Base-by-base conservation (phyloP, 805 yeast species). In the Metschnikowia lunata region DNA sequence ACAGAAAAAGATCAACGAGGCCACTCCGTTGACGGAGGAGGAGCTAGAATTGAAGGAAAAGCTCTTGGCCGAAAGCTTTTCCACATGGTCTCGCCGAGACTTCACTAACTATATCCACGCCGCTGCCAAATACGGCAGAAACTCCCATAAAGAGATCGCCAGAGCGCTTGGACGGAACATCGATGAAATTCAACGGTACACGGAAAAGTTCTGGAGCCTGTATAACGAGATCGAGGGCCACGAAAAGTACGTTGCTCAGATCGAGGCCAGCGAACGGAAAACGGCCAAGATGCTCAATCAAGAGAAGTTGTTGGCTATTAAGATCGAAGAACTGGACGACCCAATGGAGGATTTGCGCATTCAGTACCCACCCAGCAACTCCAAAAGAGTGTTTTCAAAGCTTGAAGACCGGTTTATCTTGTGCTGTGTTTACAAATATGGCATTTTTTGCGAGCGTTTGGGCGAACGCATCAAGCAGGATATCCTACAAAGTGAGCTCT, bases 361-460 rank as follows among this genome's bases (percentile, higher is more conserved):
- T 23, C 84, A 78, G 43, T 86, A 84, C 48, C 91, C 93, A 0
- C 90, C 90, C n/a, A 85, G 85, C 58, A 85, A 84, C 59, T 84
- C 93, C 10, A 84, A 85, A 56, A 67, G 89, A 52, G 74, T 84
- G 8, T 86, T 83, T 55, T 79, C 86, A 8, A 77, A 78, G 29
- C 61, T 74, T 0, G 95, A 86, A 57, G 95, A 86, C 57, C 71
- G 87, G 42, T 86, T 81, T 53, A 66, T 86, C 26, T 58, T 86
- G 39, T 54, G 75, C 27, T 75, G 79, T 43, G 83, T 83, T 1
- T 72, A 82, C 60, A 82, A 82, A 52, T 72, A 77, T 51, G 95
- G 95, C 0, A 60, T 85, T 26, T 69, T 76, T 55, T 67, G 78
- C 37, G 82, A 79, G 23, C 73, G 77, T 42, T 65, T 85, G 34